phyloP scores from a whole-genome alignment of 192 early-diverging fungal genomes.

The Mortierella claussenii region DNA sequence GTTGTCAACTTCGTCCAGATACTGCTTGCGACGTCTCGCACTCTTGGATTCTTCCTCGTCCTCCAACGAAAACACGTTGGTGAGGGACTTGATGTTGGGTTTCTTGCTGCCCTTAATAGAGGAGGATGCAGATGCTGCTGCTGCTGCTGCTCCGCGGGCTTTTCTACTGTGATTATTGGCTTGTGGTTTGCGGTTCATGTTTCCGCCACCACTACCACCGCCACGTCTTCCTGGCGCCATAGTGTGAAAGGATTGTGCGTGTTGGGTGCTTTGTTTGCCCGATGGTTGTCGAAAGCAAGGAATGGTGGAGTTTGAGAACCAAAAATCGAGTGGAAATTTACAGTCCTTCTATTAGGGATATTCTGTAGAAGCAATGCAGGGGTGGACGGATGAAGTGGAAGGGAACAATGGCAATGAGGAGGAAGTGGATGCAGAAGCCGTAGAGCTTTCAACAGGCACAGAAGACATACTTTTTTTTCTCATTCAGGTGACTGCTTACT shows the following conservation, averaged over 20 bases:
- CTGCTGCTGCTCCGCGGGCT: slow-evolving; percentile 24
- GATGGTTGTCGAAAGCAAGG: no score
- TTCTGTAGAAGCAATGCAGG: no score
- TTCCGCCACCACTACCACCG: slow-evolving; percentile 12
- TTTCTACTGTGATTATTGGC: slow-evolving; percentile 46
- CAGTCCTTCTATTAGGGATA: no score
- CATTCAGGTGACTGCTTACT: background rate
- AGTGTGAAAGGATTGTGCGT: background rate
- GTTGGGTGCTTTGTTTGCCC: no score
- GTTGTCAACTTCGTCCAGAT: slow-evolving; percentile 70
- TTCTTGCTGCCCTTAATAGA: background rate
- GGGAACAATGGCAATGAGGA: no score
- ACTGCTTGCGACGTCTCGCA: slow-evolving; percentile 54
- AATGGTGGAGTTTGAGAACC: background rate
- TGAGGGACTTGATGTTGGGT: slow-evolving; percentile 30
- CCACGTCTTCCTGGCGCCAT: slow-evolving; percentile 51
- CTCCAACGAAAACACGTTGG: slow-evolving; percentile 51
- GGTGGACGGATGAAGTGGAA: no score
- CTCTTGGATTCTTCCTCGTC: slow-evolving; percentile 57
- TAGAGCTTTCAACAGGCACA: background rate
- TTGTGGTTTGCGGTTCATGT: slow-evolving; percentile 24
- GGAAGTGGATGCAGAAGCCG: background rate
- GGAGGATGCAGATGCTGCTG: slow-evolving; percentile 22
- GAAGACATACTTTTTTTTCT: background rate
- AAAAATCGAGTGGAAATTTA: background rate